Base-by-base conservation (phyloP, 164 flowering plant genomes). In the Berberis thunbergii region DNA sequence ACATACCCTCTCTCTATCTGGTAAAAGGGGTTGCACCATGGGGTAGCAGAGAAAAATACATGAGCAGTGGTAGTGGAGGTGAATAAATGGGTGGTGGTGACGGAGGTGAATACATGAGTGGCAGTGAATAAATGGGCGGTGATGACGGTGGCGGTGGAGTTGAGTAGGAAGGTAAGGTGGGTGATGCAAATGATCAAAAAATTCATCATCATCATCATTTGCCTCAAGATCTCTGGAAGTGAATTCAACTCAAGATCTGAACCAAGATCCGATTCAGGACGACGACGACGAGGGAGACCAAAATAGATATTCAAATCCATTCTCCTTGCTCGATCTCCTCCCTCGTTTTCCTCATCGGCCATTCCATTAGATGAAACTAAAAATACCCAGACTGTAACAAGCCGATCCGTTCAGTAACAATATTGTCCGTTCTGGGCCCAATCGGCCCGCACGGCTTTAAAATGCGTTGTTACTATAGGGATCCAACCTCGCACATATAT, bases 251-350 rank as follows among this genome's bases (percentile, higher is more conserved):
- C 69, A 52, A 74, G 77, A 70, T 74, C 77, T 9, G 77, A 70
- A 7, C 74, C 77, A 11, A 74, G 71, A 70, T 70, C 71, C 4
- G 66, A 62, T 38, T 63, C 69, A 4, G 57, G 63, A 40, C 52
- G 69, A 45, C 26, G 26, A 26, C 55, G 74, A 67, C 57, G 77
- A 63, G 74, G 77, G 26, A 67, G 73, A 41, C 77, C 77, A 2
- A 74, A 63, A 54, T 70, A 74, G 11, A 74, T 63, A 70, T 74
- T 74, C 59, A 74, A 67, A 70, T 74, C 77, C 77, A 74, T 74
- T 69, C 70, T 69, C 58, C 65, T 54, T 63, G 42, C 52, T 49
- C 59, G 39, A 42, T 64, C 49, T 53, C 62, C 13, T 38, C 61
- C 55, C n/a, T 56, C 55, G 61, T 63, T 56, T 45, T 56, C 65